Evolutionary conservation across 352 stramenopile species (phyloP).

Genomic region (Phytopythium helicoides): DNA sequence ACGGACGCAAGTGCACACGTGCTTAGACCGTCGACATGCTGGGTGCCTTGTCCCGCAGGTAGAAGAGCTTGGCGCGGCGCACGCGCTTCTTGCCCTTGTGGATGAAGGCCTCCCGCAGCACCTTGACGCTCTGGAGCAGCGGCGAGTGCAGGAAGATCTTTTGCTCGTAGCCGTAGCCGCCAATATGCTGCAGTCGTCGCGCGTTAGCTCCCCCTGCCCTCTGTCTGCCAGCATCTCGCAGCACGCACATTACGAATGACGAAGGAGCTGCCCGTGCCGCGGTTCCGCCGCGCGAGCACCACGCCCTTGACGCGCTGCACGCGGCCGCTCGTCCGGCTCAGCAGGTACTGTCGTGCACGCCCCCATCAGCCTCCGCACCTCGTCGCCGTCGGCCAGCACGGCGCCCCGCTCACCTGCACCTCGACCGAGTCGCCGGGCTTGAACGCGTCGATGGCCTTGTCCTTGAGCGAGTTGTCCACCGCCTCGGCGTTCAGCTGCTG

Average conservation of each 20-base stretch:
- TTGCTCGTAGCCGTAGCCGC: slow-evolving; percentile 84
- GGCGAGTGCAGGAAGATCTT: slow-evolving; percentile 89
- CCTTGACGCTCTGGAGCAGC: slow-evolving; percentile 84
- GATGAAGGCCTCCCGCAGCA: slow-evolving; percentile 89
- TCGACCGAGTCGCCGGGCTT: slow-evolving; percentile 78
- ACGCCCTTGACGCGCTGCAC: slow-evolving; percentile 80
- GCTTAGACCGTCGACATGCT: slow-evolving; percentile 79
- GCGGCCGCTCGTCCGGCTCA: slow-evolving; percentile 69
- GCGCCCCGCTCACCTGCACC: slow-evolving; percentile 29
- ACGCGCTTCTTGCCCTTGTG: slow-evolving; percentile 91
- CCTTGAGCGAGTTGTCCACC: slow-evolving; percentile 55
- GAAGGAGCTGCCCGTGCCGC: slow-evolving; percentile 79
- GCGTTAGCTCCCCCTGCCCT: too few relatives aligned
- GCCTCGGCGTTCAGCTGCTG: slow-evolving; percentile 65
- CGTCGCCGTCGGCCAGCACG: too few relatives aligned
- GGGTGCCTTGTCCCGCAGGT: slow-evolving; percentile 82
- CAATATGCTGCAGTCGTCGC: slow-evolving; percentile 59
- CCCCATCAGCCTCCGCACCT: neutral
- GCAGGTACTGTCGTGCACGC: slow-evolving; percentile 42
- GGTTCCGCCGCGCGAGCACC: slow-evolving; percentile 77
- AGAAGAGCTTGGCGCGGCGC: slow-evolving; percentile 88
- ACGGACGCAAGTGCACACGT: too few relatives aligned
- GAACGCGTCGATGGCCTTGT: slow-evolving; percentile 71
- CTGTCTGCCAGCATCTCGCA: too few relatives aligned
- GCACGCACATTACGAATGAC: slow-evolving; percentile 80